These are phyloP conservation scores for Trametes cingulata DNA, from an alignment of 768 basidiomycete species.

Conservation along the genomic window DNA sequence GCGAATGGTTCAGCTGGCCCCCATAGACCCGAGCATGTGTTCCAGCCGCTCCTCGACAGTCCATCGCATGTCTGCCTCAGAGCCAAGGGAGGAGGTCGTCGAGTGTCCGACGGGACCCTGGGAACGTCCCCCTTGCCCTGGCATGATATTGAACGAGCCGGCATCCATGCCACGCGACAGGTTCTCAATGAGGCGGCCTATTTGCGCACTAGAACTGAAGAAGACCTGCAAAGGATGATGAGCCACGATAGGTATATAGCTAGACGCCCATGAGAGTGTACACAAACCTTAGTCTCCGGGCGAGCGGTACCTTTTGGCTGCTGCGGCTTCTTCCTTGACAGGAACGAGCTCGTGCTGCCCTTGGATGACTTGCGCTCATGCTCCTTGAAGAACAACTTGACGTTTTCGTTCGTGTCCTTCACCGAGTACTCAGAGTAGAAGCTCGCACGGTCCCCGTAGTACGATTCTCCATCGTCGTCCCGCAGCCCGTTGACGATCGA, in stretches of 20 bases:
- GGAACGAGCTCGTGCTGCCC: slow-evolving; percentile 57
- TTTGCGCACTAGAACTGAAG: slow-evolving; percentile 74
- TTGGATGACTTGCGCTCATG: slow-evolving; percentile 68
- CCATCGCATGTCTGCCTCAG: slow-evolving; percentile 63
- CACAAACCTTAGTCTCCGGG: slow-evolving; percentile 81
- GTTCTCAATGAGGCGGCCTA: slow-evolving; percentile 80
- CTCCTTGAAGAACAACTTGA: slow-evolving; percentile 78
- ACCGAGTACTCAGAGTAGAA: slow-evolving; percentile 74
- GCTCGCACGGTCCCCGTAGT: slow-evolving; percentile 67
- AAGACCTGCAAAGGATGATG: slow-evolving; percentile 52
- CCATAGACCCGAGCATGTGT: slow-evolving; percentile 57
- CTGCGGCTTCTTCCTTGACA: slow-evolving; percentile 57
- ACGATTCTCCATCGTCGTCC: slow-evolving; percentile 71
- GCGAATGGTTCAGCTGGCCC: slow-evolving; percentile 28
- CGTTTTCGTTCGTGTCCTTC: slow-evolving; percentile 51
- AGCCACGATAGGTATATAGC: slow-evolving; percentile 10
- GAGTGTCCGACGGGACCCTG: slow-evolving; percentile 43
- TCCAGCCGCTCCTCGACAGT: slow-evolving; percentile 78
- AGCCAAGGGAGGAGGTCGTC: slow-evolving; percentile 58
- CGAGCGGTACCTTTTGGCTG: slow-evolving; percentile 50
- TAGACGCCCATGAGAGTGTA: neutral
- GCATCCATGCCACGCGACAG: slow-evolving; percentile 81
- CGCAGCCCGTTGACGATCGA: slow-evolving; percentile 83
- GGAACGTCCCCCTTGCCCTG: slow-evolving; percentile 37
- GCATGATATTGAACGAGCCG: slow-evolving; percentile 78